Conservation (phyloP, 2,329 filamentous ascomycete species). For the Colletotrichum navitas region DNA sequence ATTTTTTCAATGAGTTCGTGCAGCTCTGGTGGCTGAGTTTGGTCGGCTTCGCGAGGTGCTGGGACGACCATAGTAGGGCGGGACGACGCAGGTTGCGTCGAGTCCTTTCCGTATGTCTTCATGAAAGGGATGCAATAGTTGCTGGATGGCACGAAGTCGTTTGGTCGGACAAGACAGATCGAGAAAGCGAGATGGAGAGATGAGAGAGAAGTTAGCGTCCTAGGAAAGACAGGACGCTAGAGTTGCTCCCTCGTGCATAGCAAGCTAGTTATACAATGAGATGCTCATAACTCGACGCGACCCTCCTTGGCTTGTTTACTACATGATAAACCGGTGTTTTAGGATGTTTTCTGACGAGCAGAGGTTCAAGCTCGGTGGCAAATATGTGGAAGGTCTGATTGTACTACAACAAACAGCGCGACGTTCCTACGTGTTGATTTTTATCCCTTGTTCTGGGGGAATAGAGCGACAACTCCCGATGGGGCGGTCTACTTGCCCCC, state of each 20-base stretch:
- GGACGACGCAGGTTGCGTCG: not conserved
- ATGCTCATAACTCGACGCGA: conserved; percentile 11
- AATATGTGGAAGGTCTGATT: not conserved
- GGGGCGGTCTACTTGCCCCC: not conserved
- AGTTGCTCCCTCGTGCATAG: conserved; percentile 29
- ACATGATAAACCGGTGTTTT: too few species aligned
- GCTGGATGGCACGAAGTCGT: not conserved
- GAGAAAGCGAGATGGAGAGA: too few species aligned
- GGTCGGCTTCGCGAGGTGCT: conserved; percentile 9
- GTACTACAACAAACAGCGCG: not conserved
- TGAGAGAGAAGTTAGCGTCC: not conserved
- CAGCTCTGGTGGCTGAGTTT: conserved; percentile 40
- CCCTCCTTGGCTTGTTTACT: not conserved
- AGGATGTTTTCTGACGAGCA: not conserved
- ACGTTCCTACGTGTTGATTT: not conserved
- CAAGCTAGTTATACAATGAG: conserved; percentile 37
- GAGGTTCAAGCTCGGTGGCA: not conserved
- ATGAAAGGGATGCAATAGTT: not conserved
- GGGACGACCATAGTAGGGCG: conserved; percentile 15
- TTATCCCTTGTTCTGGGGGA: too few species aligned
- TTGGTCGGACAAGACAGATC: not conserved
- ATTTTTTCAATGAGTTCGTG: conserved; percentile 26
- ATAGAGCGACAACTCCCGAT: not conserved
- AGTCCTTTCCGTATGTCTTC: conserved; percentile 31
- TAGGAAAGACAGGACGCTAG: conserved; percentile 5